Evolutionary conservation across 768 basidiomycete genomes (phyloP).

Genomic region (Naganishia friedmannii): DNA sequence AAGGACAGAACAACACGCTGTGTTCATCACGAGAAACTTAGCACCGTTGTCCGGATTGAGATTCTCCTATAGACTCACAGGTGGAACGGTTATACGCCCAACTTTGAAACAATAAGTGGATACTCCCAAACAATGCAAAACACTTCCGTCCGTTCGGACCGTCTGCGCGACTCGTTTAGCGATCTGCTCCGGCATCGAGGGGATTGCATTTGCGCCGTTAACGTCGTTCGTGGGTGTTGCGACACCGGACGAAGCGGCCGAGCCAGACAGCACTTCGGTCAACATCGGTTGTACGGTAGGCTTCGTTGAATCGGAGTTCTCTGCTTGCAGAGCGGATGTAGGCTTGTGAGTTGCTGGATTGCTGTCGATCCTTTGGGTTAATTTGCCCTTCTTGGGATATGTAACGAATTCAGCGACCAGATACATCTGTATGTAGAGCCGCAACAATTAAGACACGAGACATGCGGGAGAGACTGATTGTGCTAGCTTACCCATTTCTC

Average conservation of each 20-base stretch:
- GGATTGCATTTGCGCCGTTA: neutral
- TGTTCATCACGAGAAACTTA: neutral
- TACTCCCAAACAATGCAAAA: slow-evolving; percentile 33
- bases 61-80: slow-evolving; percentile 14
- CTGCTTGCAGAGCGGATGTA: slow-evolving; percentile 12
- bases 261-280: slow-evolving; percentile 1
- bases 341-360: neutral
- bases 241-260: slow-evolving; percentile 9
- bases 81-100: slow-evolving; percentile 31
- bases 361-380: neutral
- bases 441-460: neutral
- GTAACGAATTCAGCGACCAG: slow-evolving; percentile 49
- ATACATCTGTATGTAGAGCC: slow-evolving; percentile 39
- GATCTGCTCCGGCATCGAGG: slow-evolving; percentile 18
- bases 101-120: slow-evolving; percentile 33
- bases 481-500: slow-evolving; percentile 49
- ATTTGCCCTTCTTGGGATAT: slow-evolving; percentile 38
- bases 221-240: neutral
- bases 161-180: slow-evolving; percentile 13
- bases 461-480: neutral
- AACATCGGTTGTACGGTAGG: neutral
- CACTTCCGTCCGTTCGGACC: slow-evolving; percentile 25
- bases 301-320: neutral
- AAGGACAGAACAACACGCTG: slow-evolving; percentile 33
- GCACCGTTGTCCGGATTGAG: neutral